A percentile compares a stretch with the other conserved stretches of the same genome.
These are phyloP conservation scores for Chaetomium sp. DNA, from an alignment of 2,329 filamentous ascomycete species.

Conservation along the genomic window DNA sequence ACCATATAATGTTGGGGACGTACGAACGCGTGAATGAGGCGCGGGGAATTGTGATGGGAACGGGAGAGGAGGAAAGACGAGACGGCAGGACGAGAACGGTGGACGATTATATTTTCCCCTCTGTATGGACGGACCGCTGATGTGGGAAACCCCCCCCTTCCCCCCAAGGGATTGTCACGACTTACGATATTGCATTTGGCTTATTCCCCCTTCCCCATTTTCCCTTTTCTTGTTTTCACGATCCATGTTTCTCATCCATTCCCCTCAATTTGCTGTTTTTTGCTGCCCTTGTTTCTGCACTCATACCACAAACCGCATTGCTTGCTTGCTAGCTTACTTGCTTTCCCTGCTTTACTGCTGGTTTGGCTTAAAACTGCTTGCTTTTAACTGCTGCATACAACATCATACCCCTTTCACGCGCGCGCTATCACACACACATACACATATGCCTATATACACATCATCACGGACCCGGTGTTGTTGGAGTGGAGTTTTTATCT, in stretches of 20 bases:
- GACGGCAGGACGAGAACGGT: no score
- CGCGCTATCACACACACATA: background rate
- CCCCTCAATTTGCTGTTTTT: background rate
- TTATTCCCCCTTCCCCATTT: background rate
- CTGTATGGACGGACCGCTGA: background rate
- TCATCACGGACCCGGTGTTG: background rate
- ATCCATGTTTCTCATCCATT: background rate
- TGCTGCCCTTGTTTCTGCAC: background rate
- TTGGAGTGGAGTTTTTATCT: background rate
- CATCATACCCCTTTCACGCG: background rate
- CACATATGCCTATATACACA: background rate
- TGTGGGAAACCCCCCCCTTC: background rate
- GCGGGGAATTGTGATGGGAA: no score
- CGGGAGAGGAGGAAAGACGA: no score
- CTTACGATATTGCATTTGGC: slow-evolving; percentile 5
- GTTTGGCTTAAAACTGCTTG: background rate
- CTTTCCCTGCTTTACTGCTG: background rate
- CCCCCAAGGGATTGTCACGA: background rate
- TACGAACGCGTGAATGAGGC: no score
- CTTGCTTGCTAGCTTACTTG: no score
- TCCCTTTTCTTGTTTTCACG: background rate
- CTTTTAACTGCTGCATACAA: no score
- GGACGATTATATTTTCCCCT: no score
- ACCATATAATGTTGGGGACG: no score
- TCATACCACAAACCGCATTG: no score